A percentile compares a stretch with the other conserved stretches of the same genome.
These are phyloP conservation scores for Taphrina communis DNA, from an alignment of 1,139 yeast species.

Conservation along the genomic window DNA sequence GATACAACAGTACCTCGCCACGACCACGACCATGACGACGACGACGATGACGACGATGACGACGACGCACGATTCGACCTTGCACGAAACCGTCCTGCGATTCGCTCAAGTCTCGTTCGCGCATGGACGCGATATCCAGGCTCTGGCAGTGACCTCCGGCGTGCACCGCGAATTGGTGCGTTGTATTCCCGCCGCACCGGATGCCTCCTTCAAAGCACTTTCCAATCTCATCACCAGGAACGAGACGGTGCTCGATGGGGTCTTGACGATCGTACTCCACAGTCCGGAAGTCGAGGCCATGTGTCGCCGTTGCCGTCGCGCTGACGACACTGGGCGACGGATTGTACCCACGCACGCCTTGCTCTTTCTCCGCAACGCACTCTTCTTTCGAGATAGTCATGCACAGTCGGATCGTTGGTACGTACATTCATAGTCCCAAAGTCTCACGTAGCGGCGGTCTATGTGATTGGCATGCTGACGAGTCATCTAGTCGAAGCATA, in stretches of 20 bases:
- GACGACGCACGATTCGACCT: neutral
- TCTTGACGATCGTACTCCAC: neutral
- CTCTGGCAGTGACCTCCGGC: neutral
- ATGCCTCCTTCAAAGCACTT: constrained; percentile 15
- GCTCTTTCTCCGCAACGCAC: constrained; percentile 12
- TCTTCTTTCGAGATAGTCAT: neutral
- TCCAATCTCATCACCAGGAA: constrained; percentile 31
- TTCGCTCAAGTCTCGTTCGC: constrained; percentile 24
- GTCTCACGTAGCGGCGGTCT: too few relatives aligned
- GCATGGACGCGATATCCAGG: constrained; percentile 11
- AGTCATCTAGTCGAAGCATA: neutral
- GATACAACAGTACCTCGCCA: neutral
- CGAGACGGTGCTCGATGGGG: neutral
- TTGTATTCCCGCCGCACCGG: neutral
- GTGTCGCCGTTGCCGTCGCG: neutral
- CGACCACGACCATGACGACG: neutral
- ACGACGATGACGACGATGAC: too few relatives aligned
- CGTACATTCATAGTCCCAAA: neutral
- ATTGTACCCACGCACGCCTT: neutral
- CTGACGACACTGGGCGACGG: too few relatives aligned
- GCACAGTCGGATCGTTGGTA: constrained; percentile 7
- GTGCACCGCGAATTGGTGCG: constrained; percentile 2
- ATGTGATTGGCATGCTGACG: neutral
- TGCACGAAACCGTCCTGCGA: neutral
- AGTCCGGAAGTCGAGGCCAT: constrained; percentile 1